phyloP scores from a whole-genome alignment of 371 early-diverging fungal species.

The Zychaea mexicana region DNA sequence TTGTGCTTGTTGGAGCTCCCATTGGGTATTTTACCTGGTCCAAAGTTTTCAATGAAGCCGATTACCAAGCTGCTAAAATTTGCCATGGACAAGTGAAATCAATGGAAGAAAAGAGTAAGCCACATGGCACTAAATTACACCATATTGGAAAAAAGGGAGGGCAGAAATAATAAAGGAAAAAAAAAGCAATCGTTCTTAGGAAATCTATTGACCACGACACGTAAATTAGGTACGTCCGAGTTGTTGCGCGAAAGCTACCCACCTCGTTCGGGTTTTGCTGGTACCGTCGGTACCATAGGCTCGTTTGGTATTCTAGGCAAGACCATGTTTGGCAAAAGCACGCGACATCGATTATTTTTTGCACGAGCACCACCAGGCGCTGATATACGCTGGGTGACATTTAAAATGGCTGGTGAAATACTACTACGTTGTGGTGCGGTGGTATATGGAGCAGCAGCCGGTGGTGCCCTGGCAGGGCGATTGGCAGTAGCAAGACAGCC shows the following conservation, averaged over 20 bases:
- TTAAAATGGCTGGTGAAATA: slow-evolving; percentile 39
- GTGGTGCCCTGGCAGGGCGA: slow-evolving; percentile 36
- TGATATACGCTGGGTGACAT: slow-evolving; percentile 35
- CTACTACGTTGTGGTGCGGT: slow-evolving; percentile 33
- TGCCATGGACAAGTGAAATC: slow-evolving; percentile 1
- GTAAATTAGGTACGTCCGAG: background rate
- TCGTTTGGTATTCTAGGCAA: slow-evolving; percentile 31
- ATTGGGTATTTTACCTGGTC: slow-evolving; percentile 46
- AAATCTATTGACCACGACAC: too few relatives aligned
- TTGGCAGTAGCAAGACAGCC: slow-evolving; percentile 11
- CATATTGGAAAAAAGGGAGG: too few relatives aligned
- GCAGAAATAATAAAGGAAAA: too few relatives aligned
- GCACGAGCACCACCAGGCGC: slow-evolving; percentile 37
- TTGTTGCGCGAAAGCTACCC: slow-evolving; percentile 11
- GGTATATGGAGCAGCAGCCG: slow-evolving; percentile 45
- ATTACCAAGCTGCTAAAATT: slow-evolving; percentile 19
- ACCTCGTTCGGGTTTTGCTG: slow-evolving; percentile 24
- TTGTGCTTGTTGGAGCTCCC: slow-evolving; percentile 37
- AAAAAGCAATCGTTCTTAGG: too few relatives aligned
- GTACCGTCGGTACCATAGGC: slow-evolving; percentile 21
- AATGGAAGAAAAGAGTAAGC: slow-evolving; percentile 1
- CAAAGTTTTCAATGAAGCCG: slow-evolving; percentile 30
- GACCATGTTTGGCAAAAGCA: slow-evolving; percentile 24
- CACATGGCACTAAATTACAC: too few relatives aligned
- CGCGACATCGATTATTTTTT: slow-evolving; percentile 45